These are phyloP conservation scores for Blastobotrys peoriensis DNA, from an alignment of 805 yeast genomes.

Conservation along the genomic window DNA sequence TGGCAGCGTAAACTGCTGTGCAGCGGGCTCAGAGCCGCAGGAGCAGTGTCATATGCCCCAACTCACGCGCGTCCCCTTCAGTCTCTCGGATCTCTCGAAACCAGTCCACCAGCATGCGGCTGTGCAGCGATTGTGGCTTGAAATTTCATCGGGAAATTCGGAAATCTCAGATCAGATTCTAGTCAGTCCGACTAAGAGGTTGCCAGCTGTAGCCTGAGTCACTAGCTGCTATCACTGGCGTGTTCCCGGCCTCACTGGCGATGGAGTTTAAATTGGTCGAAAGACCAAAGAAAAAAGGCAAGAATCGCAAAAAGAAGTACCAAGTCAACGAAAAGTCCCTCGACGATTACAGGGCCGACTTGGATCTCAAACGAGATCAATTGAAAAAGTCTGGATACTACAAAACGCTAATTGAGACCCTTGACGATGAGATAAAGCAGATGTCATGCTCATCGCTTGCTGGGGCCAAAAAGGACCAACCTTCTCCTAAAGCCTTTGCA, in stretches of 20 bases:
- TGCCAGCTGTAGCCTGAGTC: not conserved
- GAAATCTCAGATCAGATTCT: not conserved
- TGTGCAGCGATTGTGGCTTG: not conserved
- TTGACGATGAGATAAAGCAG: constrained; percentile 7
- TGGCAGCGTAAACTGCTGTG: no score
- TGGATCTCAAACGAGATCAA: not conserved
- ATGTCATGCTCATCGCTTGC: constrained; percentile 13
- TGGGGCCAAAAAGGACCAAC: constrained; percentile 3
- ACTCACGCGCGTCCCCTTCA: no score
- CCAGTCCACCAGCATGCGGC: not conserved
- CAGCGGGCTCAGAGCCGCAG: no score
- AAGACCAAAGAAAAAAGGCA: constrained; percentile 6
- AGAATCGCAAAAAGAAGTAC: constrained; percentile 7
- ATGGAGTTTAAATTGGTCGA: constrained; percentile 4
- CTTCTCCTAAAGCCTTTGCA: constrained; percentile 4
- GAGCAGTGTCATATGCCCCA: no score
- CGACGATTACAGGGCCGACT: constrained; percentile 10
- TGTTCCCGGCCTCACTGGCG: constrained; percentile 3
- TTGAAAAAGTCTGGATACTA: not conserved
- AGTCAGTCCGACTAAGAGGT: not conserved
- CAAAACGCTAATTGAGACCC: not conserved
- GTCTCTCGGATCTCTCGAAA: not conserved
- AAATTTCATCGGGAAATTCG: not conserved
- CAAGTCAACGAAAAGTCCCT: constrained; percentile 17
- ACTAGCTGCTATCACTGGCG: not conserved